phyloP scores from a whole-genome alignment of 139 green algal genomes.

The Micractinium conductrix region DNA sequence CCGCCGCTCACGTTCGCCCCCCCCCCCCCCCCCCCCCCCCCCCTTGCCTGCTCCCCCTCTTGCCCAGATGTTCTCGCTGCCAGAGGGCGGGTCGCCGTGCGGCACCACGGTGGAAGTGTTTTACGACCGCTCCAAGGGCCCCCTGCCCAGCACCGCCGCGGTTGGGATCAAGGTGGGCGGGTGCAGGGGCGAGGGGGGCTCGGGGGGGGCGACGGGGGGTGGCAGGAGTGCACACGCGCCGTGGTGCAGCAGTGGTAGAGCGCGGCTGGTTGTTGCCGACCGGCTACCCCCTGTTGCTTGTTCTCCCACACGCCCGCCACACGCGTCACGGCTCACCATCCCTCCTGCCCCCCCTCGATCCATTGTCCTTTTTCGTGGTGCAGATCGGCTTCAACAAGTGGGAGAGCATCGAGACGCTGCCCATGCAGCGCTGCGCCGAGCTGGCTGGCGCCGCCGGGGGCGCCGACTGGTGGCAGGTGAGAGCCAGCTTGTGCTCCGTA shows the following conservation, averaged over 20 bases:
- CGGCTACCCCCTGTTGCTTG: too few relatives aligned
- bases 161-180: conserved; percentile 67
- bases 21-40: too few relatives aligned
- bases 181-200: not conserved
- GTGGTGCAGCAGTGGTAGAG: too few relatives aligned
- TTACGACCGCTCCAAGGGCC: conserved; percentile 73
- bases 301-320: too few relatives aligned
- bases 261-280: too few relatives aligned
- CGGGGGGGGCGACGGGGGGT: not conserved
- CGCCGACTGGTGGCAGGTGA: conserved; percentile 12
- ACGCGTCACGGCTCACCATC: too few relatives aligned
- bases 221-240: not conserved
- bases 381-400: conserved; percentile 86
- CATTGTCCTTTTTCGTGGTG: conserved; percentile 34
- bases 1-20: too few relatives aligned
- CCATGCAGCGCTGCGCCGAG: conserved; percentile 55
- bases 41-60: too few relatives aligned
- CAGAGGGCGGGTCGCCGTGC: conserved; percentile 35
- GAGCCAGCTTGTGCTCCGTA: too few relatives aligned
- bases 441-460: conserved; percentile 9
- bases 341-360: too few relatives aligned
- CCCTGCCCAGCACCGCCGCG: conserved; percentile 50
- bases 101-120: conserved; percentile 55
- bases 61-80: conserved; percentile 53
- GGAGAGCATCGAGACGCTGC: conserved; percentile 66